Evolutionary conservation across 2,329 filamentous ascomycete species (phyloP).

Genomic region (Diatrype stigma): DNA sequence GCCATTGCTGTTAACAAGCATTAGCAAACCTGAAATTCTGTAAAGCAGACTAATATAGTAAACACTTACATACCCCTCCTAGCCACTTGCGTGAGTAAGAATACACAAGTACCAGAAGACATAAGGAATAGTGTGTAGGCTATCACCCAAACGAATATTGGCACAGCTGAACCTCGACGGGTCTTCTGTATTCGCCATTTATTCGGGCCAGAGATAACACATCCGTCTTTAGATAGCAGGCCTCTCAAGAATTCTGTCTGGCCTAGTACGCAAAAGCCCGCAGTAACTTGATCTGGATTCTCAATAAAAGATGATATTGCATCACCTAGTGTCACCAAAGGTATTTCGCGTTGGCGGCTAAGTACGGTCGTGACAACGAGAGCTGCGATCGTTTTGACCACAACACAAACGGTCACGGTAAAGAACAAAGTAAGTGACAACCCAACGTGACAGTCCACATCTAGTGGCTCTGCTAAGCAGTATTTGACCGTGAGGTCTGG

Average conservation of each 20-base stretch:
- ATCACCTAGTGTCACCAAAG: constrained; percentile 47
- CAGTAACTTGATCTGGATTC: constrained; percentile 39
- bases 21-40: background rate
- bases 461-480: constrained; percentile 14
- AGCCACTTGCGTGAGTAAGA: background rate
- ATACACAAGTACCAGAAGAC: constrained; percentile 6
- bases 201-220: constrained; percentile 6
- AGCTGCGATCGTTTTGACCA: constrained; percentile 36
- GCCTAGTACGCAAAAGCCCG: constrained; percentile 12
- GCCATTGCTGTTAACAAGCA: background rate
- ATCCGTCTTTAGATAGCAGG: background rate
- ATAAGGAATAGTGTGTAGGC: constrained; percentile 14
- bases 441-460: constrained; percentile 13
- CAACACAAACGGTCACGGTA: constrained; percentile 26
- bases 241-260: constrained; percentile 10
- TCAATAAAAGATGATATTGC: constrained; percentile 46
- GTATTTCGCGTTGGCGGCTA: constrained; percentile 30
- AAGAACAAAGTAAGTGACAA: constrained; percentile 16
- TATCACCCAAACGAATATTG: constrained; percentile 11
- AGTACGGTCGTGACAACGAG: constrained; percentile 28
- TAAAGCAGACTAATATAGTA: background rate
- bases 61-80: background rate
- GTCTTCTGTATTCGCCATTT: constrained; percentile 5
- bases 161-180: constrained; percentile 8
- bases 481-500: constrained; percentile 10